These are phyloP conservation scores for Fusarium stilboides DNA, from an alignment of 2,329 filamentous ascomycete genomes.

Conservation along the genomic window DNA sequence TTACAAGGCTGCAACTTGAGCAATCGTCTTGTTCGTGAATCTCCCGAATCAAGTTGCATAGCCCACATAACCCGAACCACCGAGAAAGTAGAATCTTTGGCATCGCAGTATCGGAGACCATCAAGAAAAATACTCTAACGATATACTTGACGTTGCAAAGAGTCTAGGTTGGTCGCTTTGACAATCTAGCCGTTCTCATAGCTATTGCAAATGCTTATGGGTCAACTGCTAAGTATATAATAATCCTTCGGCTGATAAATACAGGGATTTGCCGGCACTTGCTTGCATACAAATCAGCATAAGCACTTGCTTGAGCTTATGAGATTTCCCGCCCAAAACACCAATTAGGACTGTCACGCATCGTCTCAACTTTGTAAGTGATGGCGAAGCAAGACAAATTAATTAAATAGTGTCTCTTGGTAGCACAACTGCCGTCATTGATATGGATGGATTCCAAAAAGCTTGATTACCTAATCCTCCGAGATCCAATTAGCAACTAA, in stretches of 20 bases:
- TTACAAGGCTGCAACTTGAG: too few relatives aligned
- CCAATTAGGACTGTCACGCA: not conserved
- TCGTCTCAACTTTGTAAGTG: not conserved
- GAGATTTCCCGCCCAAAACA: slow-evolving; percentile 10
- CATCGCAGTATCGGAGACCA: too few relatives aligned
- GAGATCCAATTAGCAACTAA: slow-evolving; percentile 13
- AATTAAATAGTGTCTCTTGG: not conserved
- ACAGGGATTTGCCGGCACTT: slow-evolving; percentile 8
- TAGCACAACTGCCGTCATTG: not conserved
- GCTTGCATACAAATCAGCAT: not conserved
- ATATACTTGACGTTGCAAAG: too few relatives aligned
- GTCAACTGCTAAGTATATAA: not conserved
- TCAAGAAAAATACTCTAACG: too few relatives aligned
- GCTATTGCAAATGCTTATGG: not conserved
- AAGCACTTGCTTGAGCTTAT: slow-evolving; percentile 3
- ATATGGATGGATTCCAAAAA: slow-evolving; percentile 26
- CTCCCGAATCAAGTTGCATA: too few relatives aligned
- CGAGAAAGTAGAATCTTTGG: too few relatives aligned
- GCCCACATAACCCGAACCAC: too few relatives aligned
- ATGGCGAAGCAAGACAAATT: not conserved
- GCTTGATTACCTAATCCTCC: slow-evolving; percentile 25
- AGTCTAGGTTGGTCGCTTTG: not conserved
- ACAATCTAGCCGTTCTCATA: not conserved
- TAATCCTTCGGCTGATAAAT: slow-evolving; percentile 1
- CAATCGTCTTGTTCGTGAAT: too few relatives aligned